Conservation (phyloP, 768 basidiomycete genomes). For the Hericium rajendrae region DNA sequence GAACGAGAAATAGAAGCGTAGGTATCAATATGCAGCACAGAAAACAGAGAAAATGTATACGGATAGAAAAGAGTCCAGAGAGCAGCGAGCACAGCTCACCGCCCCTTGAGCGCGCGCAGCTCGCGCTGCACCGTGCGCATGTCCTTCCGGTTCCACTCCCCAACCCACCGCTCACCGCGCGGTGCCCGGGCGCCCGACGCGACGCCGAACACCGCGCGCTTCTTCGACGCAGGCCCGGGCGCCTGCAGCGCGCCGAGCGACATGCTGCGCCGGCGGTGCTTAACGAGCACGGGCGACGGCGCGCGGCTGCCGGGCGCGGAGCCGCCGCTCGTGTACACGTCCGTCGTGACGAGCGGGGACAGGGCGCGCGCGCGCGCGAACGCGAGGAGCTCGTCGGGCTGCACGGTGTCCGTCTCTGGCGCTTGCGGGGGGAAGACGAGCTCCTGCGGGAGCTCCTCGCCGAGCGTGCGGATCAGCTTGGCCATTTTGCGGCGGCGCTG, state of each 20-base stretch:
- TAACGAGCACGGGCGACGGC: not conserved
- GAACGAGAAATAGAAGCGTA: no score
- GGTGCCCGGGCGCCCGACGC: constrained; percentile 10
- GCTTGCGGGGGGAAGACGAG: constrained; percentile 15
- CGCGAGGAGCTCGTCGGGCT: not conserved
- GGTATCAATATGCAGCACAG: no score
- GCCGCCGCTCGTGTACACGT: no score
- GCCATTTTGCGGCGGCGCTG: constrained; percentile 13
- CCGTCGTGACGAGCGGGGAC: no score
- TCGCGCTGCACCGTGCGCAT: constrained; percentile 12
- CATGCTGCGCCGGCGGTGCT: constrained; percentile 6
- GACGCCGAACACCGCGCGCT: constrained; percentile 2
- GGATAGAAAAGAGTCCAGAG: no score
- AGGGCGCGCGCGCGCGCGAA: no score
- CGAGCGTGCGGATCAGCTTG: constrained; percentile 18
- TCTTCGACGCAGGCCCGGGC: not conserved
- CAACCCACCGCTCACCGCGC: constrained; percentile 10
- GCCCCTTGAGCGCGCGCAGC: constrained; percentile 28
- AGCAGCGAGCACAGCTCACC: not conserved
- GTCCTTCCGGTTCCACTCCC: constrained; percentile 13
- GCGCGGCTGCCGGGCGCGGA: no score
- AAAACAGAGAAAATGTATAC: no score
- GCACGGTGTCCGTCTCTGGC: not conserved
- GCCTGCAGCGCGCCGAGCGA: constrained; percentile 1
- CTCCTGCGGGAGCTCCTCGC: constrained; percentile 22